Evolutionary conservation across 75 land plant genomes (phyloP), one percentile per base, ranked within the genome.

Genomic region (Pinus taeda): DNA sequence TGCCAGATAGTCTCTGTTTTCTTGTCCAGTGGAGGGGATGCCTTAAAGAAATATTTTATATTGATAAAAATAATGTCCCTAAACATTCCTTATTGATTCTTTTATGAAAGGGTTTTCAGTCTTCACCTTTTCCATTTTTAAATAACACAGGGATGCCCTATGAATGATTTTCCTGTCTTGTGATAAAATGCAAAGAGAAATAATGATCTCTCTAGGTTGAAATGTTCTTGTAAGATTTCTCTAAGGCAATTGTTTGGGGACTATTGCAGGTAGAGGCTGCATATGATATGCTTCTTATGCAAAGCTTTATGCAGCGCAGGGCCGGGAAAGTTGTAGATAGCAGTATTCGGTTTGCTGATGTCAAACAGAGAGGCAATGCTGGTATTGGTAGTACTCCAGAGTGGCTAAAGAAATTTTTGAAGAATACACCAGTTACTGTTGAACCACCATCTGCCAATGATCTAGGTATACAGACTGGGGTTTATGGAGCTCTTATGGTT

Each of bases 241-340:
- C 3, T 18, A 74, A 59, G 57, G 17, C 36, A n/a, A 29, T 8
- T 74, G 18, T 21, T 57, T n/a, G 20, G 56, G 37, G 64, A 33
- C 36, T 59, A 22, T 76, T 83, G 77, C 88, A 96, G 98, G 90
- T 93, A 24, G 98, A 96, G 82, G 92, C 98, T 77, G 98, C 98
- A 74, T 96, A 96, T 82, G 98, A 96, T 65, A 88, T 88, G 83
- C 81, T 96, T 80, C 88, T 96, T 57, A 93, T 96, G 98, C 90
- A 88, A 71, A 91, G 98, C 60, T 83, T 96, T 70, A 77, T 85
- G 33, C 92, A 93, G 66, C 82, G 98, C 13, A 78, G 97, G 76
- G 89, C 92, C 37, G 98, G 98, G 53, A 93, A 96, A 80, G 98
- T 93, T 70, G 91, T 83, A 18, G 83, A 78, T 77, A 96, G 84